Percentiles rank a stretch among this genome's conserved stretches.
These are phyloP conservation scores for Erysimum cheiri DNA, from an alignment of 441 rosid genomes.

Conservation along the genomic window DNA sequence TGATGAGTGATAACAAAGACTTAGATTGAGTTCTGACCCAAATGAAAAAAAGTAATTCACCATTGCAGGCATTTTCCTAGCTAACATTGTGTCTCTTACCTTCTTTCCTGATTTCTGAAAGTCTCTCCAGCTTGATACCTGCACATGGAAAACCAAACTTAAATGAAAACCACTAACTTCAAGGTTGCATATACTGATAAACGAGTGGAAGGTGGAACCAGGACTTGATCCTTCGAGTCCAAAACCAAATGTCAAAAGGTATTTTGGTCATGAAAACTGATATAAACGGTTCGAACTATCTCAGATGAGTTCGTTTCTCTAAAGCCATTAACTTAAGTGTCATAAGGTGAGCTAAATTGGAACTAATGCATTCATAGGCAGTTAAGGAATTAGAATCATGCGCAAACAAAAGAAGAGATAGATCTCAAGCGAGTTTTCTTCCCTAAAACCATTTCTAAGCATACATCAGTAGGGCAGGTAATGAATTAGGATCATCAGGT, in stretches of 20 bases:
- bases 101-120: conserved; percentile 88
- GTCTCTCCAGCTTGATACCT: conserved; percentile 99
- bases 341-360: conserved; percentile 15
- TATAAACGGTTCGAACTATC: background rate
- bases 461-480: no score
- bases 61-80: background rate
- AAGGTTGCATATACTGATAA: conserved; percentile 16
- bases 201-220: conserved; percentile 12
- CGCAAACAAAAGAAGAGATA: conserved; percentile 13
- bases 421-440: conserved; percentile 6
- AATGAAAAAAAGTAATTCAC: background rate
- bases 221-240: background rate
- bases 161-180: background rate
- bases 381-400: background rate
- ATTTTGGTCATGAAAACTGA: background rate
- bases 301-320: background rate
- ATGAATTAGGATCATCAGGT: no score
- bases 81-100: conserved; percentile 41
- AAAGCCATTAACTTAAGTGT: conserved; percentile 8
- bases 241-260: background rate
- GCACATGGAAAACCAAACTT: conserved; percentile 33
- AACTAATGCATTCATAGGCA: conserved; percentile 11
- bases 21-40: background rate
- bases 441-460: conserved; percentile 2
- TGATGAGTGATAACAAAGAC: conserved; percentile 40